Conservation (phyloP, 2,329 filamentous ascomycete species). For the Dactylonectria estremocensis region DNA sequence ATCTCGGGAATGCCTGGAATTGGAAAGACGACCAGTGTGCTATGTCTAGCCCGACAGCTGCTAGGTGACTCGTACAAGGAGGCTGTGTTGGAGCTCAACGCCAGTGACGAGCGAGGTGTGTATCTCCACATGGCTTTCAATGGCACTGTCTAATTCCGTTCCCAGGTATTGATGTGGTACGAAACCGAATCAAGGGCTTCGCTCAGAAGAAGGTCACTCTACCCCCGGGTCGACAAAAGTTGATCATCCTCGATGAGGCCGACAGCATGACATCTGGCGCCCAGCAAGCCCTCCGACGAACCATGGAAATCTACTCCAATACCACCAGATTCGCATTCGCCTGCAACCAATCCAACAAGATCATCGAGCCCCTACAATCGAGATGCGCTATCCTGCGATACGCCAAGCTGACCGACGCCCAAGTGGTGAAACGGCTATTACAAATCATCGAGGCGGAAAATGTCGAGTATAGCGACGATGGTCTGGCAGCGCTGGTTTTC, state of each 20-base stretch:
- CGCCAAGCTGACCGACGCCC: conserved; percentile 90
- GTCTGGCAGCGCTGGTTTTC: conserved; percentile 95
- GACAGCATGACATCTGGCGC: conserved; percentile 98
- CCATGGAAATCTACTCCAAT: conserved; percentile 98
- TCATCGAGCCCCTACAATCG: conserved; percentile 98
- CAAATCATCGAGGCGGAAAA: conserved; percentile 95
- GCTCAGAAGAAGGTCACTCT: conserved; percentile 99
- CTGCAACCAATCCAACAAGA: conserved; percentile 99
- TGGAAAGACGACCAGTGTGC: conserved; percentile 95
- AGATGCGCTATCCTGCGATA: conserved; percentile 97
- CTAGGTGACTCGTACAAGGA: conserved; percentile 97
- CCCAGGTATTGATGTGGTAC: conserved; percentile 92
- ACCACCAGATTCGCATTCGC: conserved; percentile 98
- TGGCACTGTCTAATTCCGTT: neutral
- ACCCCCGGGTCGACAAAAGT: conserved; percentile 90
- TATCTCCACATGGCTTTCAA: neutral
- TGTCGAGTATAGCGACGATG: conserved; percentile 92
- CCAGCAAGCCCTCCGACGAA: conserved; percentile 93
- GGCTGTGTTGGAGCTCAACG: conserved; percentile 95
- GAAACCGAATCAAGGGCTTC: conserved; percentile 98
- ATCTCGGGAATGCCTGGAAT: conserved; percentile 99
- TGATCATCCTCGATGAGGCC: conserved; percentile 97
- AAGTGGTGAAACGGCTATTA: conserved; percentile 90
- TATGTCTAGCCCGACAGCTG: conserved; percentile 92
- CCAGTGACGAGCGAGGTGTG: conserved; percentile 90